Evolutionary conservation across 2,329 filamentous ascomycete genomes (phyloP).

Genomic region (Fusarium ramigenum): DNA sequence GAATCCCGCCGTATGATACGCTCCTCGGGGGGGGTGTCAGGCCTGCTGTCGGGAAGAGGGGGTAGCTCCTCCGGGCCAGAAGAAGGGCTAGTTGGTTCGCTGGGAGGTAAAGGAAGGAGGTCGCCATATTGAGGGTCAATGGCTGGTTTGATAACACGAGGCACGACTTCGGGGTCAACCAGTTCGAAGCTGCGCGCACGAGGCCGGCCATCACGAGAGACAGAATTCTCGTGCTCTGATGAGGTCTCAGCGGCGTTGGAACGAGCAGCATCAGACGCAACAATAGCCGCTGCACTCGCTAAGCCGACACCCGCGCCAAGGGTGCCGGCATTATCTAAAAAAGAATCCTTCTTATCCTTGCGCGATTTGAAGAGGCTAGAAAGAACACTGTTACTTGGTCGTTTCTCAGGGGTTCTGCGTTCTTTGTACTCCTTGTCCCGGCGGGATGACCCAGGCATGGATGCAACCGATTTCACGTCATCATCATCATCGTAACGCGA

Average conservation of each 20-base stretch:
- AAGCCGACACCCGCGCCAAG: slow-evolving; percentile 75
- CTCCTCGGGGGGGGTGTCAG: slow-evolving; percentile 64
- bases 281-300: slow-evolving; percentile 59
- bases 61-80: slow-evolving; percentile 55
- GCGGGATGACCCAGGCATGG: slow-evolving; percentile 45
- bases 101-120: slow-evolving; percentile 70
- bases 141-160: slow-evolving; percentile 68
- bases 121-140: slow-evolving; percentile 75
- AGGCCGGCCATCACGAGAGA: slow-evolving; percentile 35
- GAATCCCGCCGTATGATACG: slow-evolving; percentile 53
- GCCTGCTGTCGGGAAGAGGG: slow-evolving; percentile 67
- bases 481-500: slow-evolving; percentile 58
- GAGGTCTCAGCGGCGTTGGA: slow-evolving; percentile 58
- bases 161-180: slow-evolving; percentile 67
- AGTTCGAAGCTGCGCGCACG: slow-evolving; percentile 47
- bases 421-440: slow-evolving; percentile 47
- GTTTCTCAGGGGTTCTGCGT: slow-evolving; percentile 50
- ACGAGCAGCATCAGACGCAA: slow-evolving; percentile 52
- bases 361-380: slow-evolving; percentile 60
- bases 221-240: slow-evolving; percentile 50
- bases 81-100: slow-evolving; percentile 61
- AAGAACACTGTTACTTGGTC: slow-evolving; percentile 55
- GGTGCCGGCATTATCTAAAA: slow-evolving; percentile 78
- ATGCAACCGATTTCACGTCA: slow-evolving; percentile 58
- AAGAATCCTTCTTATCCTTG: slow-evolving; percentile 63